Conservation (phyloP, 208 protist species). For the Porcisia hertigi region DNA sequence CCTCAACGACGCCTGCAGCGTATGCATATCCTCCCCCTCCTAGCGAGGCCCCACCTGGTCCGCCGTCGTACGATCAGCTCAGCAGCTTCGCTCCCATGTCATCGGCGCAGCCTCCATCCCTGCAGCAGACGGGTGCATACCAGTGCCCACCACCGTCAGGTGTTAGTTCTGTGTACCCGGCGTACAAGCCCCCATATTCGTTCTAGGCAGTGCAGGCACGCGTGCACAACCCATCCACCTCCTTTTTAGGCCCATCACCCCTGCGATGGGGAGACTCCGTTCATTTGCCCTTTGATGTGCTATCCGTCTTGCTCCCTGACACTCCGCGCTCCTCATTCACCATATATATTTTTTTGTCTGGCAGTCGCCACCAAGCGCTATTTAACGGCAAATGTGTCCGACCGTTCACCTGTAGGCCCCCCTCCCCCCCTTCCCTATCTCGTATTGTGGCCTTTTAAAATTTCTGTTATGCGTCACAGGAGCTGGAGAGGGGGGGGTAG, state of each 20-base stretch:
- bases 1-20: neutral
- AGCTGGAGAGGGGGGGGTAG: no score
- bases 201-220: slow-evolving; percentile 6
- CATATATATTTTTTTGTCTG: neutral
- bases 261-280: neutral
- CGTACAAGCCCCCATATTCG: slow-evolving; percentile 30
- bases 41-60: slow-evolving; percentile 5
- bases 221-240: neutral
- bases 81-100: slow-evolving; percentile 6
- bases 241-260: no score
- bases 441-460: no score
- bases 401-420: neutral
- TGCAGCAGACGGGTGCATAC: slow-evolving; percentile 10
- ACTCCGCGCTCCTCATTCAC: neutral
- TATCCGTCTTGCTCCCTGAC: no score
- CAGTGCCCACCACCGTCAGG: slow-evolving; percentile 19
- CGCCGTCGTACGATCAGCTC: slow-evolving; percentile 32
- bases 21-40: slow-evolving; percentile 5
- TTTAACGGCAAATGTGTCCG: neutral
- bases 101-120: slow-evolving; percentile 1
- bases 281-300: neutral
- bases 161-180: slow-evolving; percentile 6
- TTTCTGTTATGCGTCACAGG: no score
- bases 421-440: neutral
- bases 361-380: neutral